Conservation (phyloP, 805 yeast genomes). For the Metschnikowia gelsemii region DNA sequence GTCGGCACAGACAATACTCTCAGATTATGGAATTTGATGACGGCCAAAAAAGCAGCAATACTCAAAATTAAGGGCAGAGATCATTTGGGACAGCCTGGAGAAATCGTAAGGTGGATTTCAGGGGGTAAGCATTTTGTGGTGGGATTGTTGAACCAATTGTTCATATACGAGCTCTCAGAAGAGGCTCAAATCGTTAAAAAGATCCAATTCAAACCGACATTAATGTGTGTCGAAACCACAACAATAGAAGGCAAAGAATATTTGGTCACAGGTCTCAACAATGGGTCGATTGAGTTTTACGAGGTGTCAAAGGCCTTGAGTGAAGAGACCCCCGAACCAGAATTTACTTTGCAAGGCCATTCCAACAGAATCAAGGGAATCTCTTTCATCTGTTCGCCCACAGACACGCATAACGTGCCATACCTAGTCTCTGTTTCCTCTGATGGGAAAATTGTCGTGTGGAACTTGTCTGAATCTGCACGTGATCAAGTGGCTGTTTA, state of each 20-base stretch:
- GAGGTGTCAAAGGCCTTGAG: slow-evolving; percentile 29
- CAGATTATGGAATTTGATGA: slow-evolving; percentile 94
- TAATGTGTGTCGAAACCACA: slow-evolving; percentile 66
- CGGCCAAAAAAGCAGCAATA: slow-evolving; percentile 87
- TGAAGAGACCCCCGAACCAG: slow-evolving; percentile 40
- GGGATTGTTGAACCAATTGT: slow-evolving; percentile 64
- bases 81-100: slow-evolving; percentile 63
- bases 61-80: slow-evolving; percentile 70
- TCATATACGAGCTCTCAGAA: slow-evolving; percentile 58
- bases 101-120: slow-evolving; percentile 63
- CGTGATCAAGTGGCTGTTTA: slow-evolving; percentile 87
- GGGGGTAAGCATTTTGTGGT: slow-evolving; percentile 74
- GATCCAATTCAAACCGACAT: slow-evolving; percentile 50
- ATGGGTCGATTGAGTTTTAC: slow-evolving; percentile 68
- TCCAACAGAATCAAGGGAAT: slow-evolving; percentile 83
- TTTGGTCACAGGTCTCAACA: slow-evolving; percentile 63
- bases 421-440: slow-evolving; percentile 82
- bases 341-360: slow-evolving; percentile 71
- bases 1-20: slow-evolving; percentile 84
- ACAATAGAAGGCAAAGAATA: slow-evolving; percentile 50
- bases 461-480: slow-evolving; percentile 58
- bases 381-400: slow-evolving; percentile 45
- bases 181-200: slow-evolving; percentile 58
- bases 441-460: slow-evolving; percentile 89
- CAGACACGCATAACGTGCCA: slow-evolving; percentile 32